Evolutionary conservation across 805 yeast species (phyloP).

Genomic region (Saccharomyces paradoxus): DNA sequence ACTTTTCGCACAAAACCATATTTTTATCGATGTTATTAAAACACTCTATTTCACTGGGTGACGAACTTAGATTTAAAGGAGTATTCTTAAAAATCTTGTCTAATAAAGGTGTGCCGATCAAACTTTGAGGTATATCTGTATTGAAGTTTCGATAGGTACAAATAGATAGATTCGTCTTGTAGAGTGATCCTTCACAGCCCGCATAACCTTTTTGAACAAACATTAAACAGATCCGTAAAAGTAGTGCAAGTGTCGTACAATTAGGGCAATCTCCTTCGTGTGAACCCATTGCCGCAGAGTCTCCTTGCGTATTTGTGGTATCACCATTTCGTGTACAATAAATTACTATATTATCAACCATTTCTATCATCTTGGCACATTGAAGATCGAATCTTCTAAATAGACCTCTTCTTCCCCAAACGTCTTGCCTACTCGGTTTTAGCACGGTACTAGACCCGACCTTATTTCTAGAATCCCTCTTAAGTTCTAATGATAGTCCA

Average conservation of each 20-base stretch:
- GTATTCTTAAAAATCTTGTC: background rate
- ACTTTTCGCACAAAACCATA: constrained; percentile 60
- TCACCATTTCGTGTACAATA: constrained; percentile 50
- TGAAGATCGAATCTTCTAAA: constrained; percentile 82
- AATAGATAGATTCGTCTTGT: constrained; percentile 5
- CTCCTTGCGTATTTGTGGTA: background rate
- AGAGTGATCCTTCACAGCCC: background rate
- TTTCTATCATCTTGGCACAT: constrained; percentile 61
- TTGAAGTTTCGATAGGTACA: constrained; percentile 8
- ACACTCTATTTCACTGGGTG: constrained; percentile 34
- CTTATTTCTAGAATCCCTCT: constrained; percentile 45
- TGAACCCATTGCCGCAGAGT: background rate
- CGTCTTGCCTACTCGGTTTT: background rate
- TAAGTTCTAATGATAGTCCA: constrained; percentile 11
- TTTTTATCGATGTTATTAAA: constrained; percentile 62
- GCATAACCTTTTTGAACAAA: constrained; percentile 13
- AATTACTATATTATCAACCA: constrained; percentile 67
- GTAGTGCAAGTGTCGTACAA: constrained; percentile 28
- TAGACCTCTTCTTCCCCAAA: constrained; percentile 52
- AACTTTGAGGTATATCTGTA: constrained; percentile 13
- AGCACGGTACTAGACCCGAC: constrained; percentile 43
- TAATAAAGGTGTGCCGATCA: constrained; percentile 22
- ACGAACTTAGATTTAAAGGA: constrained; percentile 5
- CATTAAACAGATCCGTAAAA: constrained; percentile 39
- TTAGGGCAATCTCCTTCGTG: constrained; percentile 14